phyloP scores from a whole-genome alignment of 2,329 filamentous ascomycete genomes.

The Penicillium corylophilum region DNA sequence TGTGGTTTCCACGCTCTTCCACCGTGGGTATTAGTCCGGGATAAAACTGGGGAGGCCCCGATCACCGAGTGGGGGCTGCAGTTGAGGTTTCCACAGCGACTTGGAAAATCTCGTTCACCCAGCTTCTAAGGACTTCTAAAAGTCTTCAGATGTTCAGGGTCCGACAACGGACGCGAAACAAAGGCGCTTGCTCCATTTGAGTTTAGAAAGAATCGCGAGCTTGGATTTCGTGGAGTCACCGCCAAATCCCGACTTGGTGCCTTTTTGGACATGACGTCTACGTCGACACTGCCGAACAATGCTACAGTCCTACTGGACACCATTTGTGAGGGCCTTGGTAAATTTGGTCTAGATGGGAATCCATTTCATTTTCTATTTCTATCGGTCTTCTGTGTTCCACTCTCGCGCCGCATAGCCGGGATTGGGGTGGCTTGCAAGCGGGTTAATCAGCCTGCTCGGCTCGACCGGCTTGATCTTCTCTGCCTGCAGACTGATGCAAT shows the following conservation, averaged over 20 bases:
- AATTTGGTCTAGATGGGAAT: background rate
- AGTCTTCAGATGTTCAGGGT: no score
- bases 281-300: background rate
- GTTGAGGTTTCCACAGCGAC: background rate
- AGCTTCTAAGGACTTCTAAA: no score
- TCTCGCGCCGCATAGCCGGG: background rate
- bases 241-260: background rate
- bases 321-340: background rate
- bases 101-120: background rate
- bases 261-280: background rate
- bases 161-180: background rate
- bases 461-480: background rate
- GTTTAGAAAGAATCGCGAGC: background rate
- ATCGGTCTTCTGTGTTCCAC: background rate
- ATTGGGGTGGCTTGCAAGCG: background rate
- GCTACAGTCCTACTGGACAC: background rate
- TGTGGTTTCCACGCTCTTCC: conserved; percentile 9
- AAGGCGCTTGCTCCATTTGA: background rate
- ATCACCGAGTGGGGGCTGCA: conserved; percentile 5
- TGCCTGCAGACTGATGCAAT: background rate
- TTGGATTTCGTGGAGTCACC: background rate
- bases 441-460: background rate
- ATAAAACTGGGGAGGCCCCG: conserved; percentile 1
- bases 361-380: background rate
- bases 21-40: conserved; percentile 6